These are phyloP conservation scores for Geotrichum restrictum DNA, from an alignment of 1,139 yeast genomes.

Conservation along the genomic window DNA sequence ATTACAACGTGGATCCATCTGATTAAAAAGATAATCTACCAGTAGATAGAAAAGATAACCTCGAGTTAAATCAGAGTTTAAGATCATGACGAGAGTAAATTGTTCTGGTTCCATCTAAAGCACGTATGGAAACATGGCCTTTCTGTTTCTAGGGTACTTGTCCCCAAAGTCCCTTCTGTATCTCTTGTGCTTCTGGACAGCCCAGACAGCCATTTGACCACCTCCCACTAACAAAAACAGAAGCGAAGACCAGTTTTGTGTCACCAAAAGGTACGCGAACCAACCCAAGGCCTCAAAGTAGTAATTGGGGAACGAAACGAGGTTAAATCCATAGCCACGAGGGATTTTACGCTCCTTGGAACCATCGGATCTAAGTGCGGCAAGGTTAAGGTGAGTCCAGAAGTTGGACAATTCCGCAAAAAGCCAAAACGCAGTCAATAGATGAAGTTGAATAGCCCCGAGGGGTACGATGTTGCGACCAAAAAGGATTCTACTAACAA, in stretches of 20 bases:
- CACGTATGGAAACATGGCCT: constrained; percentile 59
- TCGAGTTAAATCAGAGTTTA: too few species aligned
- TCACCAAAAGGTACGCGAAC: constrained; percentile 63
- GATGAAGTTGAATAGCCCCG: constrained; percentile 24
- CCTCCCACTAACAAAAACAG: constrained; percentile 68
- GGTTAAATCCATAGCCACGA: constrained; percentile 47
- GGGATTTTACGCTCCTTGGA: constrained; percentile 52
- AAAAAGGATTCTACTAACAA: constrained; percentile 30
- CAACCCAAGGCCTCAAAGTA: constrained; percentile 79
- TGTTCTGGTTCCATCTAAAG: constrained; percentile 30
- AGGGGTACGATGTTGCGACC: constrained; percentile 29
- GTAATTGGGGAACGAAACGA: constrained; percentile 71
- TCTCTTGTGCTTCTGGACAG: constrained; percentile 63
- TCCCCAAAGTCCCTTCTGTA: constrained; percentile 70
- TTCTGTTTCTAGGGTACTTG: constrained; percentile 67
- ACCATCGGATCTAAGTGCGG: constrained; percentile 50
- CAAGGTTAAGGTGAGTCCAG: constrained; percentile 59
- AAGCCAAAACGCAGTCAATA: constrained; percentile 47
- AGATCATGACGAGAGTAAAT: too few species aligned
- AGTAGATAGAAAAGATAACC: too few species aligned
- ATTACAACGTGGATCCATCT: not conserved
- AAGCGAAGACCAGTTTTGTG: constrained; percentile 74
- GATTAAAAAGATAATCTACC: not conserved
- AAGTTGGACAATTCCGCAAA: constrained; percentile 70
- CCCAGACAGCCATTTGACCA: constrained; percentile 78